These are phyloP conservation scores for Escovopsis sp. DNA, from an alignment of 2,329 filamentous ascomycete species.

Conservation along the genomic window DNA sequence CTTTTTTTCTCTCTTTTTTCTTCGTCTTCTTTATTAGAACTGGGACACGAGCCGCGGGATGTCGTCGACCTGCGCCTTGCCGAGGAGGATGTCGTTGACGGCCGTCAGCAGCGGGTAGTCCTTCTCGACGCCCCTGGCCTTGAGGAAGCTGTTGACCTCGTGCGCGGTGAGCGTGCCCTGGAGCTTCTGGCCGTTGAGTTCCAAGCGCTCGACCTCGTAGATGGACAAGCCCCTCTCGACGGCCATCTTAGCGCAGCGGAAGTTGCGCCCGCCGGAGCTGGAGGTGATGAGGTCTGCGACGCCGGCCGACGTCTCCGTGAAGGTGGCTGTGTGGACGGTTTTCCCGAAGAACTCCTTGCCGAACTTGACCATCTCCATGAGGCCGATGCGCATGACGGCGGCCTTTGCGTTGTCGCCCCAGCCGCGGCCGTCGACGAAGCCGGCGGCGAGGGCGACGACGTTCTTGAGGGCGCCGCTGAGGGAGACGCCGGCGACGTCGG, in stretches of 20 bases:
- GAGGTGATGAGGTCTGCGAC: slow-evolving; percentile 93
- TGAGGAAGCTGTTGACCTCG: slow-evolving; percentile 83
- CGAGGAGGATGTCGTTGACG: slow-evolving; percentile 66
- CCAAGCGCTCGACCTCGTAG: slow-evolving; percentile 72
- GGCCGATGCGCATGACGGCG: slow-evolving; percentile 91
- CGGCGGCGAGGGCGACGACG: slow-evolving; percentile 83
- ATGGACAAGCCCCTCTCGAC: slow-evolving; percentile 67
- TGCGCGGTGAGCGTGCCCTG: slow-evolving; percentile 86
- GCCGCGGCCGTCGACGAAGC: slow-evolving; percentile 86
- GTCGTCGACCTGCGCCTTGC: slow-evolving; percentile 61
- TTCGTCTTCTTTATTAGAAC: background rate
- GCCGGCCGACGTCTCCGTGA: slow-evolving; percentile 92
- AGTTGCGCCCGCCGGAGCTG: slow-evolving; percentile 84
- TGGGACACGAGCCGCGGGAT: slow-evolving; percentile 53
- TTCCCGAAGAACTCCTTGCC: slow-evolving; percentile 85
- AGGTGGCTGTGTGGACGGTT: slow-evolving; percentile 67
- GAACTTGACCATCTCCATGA: slow-evolving; percentile 94
- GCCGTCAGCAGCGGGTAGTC: slow-evolving; percentile 90
- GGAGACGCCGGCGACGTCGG: slow-evolving; percentile 92
- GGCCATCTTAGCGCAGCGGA: slow-evolving; percentile 80
- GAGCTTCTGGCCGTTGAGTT: slow-evolving; percentile 92
- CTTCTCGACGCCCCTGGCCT: slow-evolving; percentile 57
- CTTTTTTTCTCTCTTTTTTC: background rate
- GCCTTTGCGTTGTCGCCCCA: slow-evolving; percentile 99
- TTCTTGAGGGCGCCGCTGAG: slow-evolving; percentile 94